Base-by-base conservation (phyloP, 768 basidiomycete species). In the Paxillus rubicundulus region DNA sequence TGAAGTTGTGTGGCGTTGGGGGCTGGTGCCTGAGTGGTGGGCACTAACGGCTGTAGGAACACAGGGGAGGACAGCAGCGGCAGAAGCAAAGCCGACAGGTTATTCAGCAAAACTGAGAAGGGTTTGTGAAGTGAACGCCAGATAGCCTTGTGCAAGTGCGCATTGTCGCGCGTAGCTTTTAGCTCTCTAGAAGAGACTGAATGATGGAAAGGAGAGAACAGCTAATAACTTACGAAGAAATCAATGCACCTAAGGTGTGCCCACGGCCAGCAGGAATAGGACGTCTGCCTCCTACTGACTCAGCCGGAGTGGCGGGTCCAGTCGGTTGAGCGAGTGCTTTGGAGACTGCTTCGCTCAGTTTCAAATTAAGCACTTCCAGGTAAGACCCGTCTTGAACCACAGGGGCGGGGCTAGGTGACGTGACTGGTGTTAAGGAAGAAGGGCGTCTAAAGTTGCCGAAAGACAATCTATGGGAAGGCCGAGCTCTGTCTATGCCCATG, bases 331-430 rank as follows among this genome's bases (percentile, higher is more conserved):
- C 75, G 45, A 92, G 74, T 3, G 88, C 85, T 70, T 81, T 88
- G 49, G 87, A 86, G 13, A 89, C 87, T 0, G 86, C 88, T 68
- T 92, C 90, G 62, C 85, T 89, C 41, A 92, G 74, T 64, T 86
- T 89, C 50, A 90, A 74, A 59, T 84, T 78, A 41, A 92, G 79
- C 52, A 83, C 80, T 64, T 90, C 86, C 48, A 91, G 75, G 69
- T 90, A 92, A 12, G 87, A 87, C 50, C 86, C 87, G 67, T 91
- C 89, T 58, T 89, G 89, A 28, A 85, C 70, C 30, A 85, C 77
- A 8, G 80, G 74, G 4, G 75, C 64, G 3, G 74, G 62, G 43
- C 60, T 61, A 1, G 72, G 57, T 4, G 74, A 62, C 14, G 70
- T 56, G 5, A 71, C 59, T 16, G 58, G 57, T 0, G 77, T 69